Base-by-base conservation (phyloP, 345 rosid species). In the Pugionium dolabratum region DNA sequence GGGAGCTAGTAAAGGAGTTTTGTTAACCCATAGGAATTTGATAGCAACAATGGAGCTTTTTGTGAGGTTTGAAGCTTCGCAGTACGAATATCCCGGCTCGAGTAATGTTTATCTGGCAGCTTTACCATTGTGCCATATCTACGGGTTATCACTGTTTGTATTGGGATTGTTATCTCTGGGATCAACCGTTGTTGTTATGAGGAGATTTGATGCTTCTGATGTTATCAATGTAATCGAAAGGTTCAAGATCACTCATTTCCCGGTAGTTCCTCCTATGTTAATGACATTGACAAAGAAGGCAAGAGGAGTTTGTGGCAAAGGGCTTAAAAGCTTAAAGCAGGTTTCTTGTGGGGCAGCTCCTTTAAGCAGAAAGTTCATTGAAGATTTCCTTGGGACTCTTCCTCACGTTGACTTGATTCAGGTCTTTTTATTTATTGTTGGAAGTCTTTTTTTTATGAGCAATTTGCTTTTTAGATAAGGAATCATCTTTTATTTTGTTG, bases 331-430 rank as follows among this genome's bases (percentile, higher is more conserved):
- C 62, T 79, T 92, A 75, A 89, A 87, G 80, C 93, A 87, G 74
- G 88, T 92, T 78, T 87, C 91, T 31, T 79, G 72, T 43, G 98
- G 98, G 43, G 98, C 96, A 30, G 96, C 98, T 68, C 84, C 95
- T 41, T 56, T 79, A 47, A 77, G 76, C 36, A 60, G 59, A 53
- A 82, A 80, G 70, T 50, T 70, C 26, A 80, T 92, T 25, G 84
- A 87, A 39, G 83, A 83, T 25, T 85, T 92, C 33, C 43, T 82
- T 60, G 62, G 10, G 71, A 67, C 75, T 66, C 72, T 87, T 44
- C 86, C 84, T 64, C 79, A 79, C 60, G 92, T 85, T 29, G 96
- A 89, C 70, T 82, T 89, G 63, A 87, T 89, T 77, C 95, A 91
- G 92, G 98, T 91, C 56, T 9, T 30, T 40, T 33, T 31, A 26